These are phyloP conservation scores for Lyophyllum atratum DNA, from an alignment of 768 basidiomycete species.

Conservation along the genomic window DNA sequence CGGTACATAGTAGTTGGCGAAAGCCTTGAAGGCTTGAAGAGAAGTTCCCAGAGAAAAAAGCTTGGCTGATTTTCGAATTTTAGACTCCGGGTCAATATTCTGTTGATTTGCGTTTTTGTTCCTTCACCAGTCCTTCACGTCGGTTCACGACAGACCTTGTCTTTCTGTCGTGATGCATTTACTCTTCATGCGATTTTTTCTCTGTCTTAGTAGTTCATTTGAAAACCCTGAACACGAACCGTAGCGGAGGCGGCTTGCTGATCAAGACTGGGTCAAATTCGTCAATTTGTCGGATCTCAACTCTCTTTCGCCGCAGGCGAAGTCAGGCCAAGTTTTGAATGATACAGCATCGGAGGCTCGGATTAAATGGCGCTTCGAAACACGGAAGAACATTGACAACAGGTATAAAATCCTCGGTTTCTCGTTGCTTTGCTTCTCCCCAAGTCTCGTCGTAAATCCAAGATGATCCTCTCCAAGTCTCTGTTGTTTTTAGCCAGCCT, in stretches of 20 bases:
- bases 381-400: neutral
- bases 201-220: too few species aligned
- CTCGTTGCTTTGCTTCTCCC: neutral
- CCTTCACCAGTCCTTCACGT: too few species aligned
- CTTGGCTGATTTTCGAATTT: too few species aligned
- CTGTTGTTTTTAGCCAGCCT: conserved; percentile 8
- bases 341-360: neutral
- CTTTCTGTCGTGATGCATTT: too few species aligned
- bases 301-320: neutral
- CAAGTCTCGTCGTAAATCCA: neutral
- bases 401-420: conserved; percentile 3
- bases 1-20: too few species aligned
- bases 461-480: conserved; percentile 12
- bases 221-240: too few species aligned
- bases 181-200: too few species aligned
- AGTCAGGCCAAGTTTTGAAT: neutral
- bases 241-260: neutral
- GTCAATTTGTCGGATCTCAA: conserved; percentile 16
- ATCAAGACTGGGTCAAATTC: conserved; percentile 7
- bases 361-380: neutral
- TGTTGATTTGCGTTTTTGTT: too few species aligned
- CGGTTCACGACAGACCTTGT: too few species aligned
- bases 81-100: too few species aligned
- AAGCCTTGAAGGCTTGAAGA: too few species aligned
- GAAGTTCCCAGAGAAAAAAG: too few species aligned